Evolutionary conservation across 2,329 filamentous ascomycete species (phyloP).

Genomic region (Penicillium occitanis): DNA sequence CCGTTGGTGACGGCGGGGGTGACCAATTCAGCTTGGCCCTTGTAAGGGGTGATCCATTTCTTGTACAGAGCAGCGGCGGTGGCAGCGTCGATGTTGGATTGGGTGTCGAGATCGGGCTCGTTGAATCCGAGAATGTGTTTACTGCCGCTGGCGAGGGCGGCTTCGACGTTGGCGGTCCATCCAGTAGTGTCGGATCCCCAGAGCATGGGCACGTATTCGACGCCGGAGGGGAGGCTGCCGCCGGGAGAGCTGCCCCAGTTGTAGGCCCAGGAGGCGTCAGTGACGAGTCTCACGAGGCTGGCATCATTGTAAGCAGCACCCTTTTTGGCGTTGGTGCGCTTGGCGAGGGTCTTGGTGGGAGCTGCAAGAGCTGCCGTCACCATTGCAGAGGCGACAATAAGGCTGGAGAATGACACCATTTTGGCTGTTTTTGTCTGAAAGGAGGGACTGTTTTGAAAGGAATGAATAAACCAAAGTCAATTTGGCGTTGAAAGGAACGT

Average conservation of each 20-base stretch:
- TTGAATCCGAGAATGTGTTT: conserved; percentile 48
- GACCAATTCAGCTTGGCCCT: conserved; percentile 40
- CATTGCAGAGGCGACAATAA: conserved; percentile 23
- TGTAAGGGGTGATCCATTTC: conserved; percentile 41
- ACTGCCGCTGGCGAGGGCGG: conserved; percentile 36
- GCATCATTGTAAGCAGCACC: conserved; percentile 41
- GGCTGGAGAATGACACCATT: conserved; percentile 17
- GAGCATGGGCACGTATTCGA: conserved; percentile 49
- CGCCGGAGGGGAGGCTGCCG: conserved; percentile 33
- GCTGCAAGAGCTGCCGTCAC: conserved; percentile 35
- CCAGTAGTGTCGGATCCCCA: conserved; percentile 40
- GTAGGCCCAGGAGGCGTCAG: conserved; percentile 45
- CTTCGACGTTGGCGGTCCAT: conserved; percentile 39
- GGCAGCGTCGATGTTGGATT: conserved; percentile 40
- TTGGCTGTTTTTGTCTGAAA: background rate
- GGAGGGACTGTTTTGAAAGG: background rate
- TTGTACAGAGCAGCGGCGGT: conserved; percentile 40
- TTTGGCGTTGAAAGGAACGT: conserved; percentile 1
- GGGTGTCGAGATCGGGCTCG: conserved; percentile 45
- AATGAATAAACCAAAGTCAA: conserved; percentile 9
- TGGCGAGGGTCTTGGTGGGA: conserved; percentile 25
- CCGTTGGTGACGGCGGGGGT: conserved; percentile 46
- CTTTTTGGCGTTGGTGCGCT: conserved; percentile 28
- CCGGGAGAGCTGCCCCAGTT: conserved; percentile 42
- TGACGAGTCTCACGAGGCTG: conserved; percentile 35